Conservation (phyloP, 345 rosid species). For the Sisymbrium altissimum region DNA sequence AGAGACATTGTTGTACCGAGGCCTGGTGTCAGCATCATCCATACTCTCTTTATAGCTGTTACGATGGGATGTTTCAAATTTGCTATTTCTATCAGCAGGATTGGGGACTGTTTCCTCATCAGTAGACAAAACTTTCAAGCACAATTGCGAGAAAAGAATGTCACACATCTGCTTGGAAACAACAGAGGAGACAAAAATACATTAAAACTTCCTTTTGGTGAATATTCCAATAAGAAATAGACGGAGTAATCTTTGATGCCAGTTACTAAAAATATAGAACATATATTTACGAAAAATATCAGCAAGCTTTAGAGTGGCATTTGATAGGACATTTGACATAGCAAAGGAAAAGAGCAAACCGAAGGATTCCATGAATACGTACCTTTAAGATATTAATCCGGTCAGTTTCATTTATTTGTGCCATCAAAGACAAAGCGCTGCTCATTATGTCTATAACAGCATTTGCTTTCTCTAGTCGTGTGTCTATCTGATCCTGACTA, state of each 20-base stretch:
- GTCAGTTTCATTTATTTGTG: constrained; percentile 86
- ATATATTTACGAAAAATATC: not conserved
- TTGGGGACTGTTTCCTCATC: constrained; percentile 43
- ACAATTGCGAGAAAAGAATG: constrained; percentile 90
- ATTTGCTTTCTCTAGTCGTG: constrained; percentile 88
- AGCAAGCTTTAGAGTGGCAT: constrained; percentile 13
- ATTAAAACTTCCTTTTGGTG: not conserved
- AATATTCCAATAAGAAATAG: constrained; percentile 11
- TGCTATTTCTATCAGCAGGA: constrained; percentile 42
- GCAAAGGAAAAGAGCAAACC: not conserved
- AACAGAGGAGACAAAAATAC: constrained; percentile 25
- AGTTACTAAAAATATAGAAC: not conserved
- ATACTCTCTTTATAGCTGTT: constrained; percentile 42
- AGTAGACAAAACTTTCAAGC: constrained; percentile 79
- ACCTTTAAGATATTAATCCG: constrained; percentile 94
- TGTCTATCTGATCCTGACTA: constrained; percentile 42
- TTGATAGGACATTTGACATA: not conserved
- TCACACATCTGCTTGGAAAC: constrained; percentile 85
- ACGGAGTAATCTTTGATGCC: not conserved
- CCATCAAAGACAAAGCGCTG: constrained; percentile 79
- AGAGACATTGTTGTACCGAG: constrained; percentile 39
- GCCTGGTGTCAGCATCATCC: constrained; percentile 53
- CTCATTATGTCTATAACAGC: constrained; percentile 94
- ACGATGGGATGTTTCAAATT: constrained; percentile 35
- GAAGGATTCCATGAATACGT: constrained; percentile 10